Percentiles rank a stretch among this genome's conserved stretches.
These are phyloP conservation scores for Xerocomus tenax DNA, from an alignment of 1,284 basidiomycete genomes.

Conservation along the genomic window DNA sequence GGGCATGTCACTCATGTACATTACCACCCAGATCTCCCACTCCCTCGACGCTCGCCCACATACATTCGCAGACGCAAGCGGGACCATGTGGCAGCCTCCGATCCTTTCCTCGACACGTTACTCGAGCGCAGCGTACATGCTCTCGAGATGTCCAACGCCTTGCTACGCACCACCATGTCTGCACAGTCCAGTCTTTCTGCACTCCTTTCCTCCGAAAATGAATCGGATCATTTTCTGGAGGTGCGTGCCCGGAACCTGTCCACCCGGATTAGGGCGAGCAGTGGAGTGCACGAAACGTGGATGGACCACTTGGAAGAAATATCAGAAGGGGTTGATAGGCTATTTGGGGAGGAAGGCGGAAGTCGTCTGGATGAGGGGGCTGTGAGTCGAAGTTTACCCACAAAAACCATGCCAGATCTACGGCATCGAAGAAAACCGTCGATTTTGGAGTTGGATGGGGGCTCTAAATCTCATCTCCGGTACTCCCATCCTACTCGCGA, in stretches of 20 bases:
- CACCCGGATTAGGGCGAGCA: constrained; percentile 40
- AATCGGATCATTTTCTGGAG: constrained; percentile 38
- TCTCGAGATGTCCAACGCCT: constrained; percentile 70
- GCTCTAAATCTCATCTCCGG: constrained; percentile 36
- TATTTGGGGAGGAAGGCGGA: constrained; percentile 34
- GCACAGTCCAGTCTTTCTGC: constrained; percentile 55
- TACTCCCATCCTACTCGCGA: constrained; percentile 45
- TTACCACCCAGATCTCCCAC: constrained; percentile 20
- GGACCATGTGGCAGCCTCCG: constrained; percentile 16
- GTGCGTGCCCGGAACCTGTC: constrained; percentile 43
- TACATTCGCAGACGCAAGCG: constrained; percentile 23
- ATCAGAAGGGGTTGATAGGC: constrained; percentile 48
- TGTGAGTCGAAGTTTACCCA: constrained; percentile 49
- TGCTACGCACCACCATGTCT: constrained; percentile 64
- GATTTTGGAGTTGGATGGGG: constrained; percentile 35
- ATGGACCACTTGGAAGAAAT: constrained; percentile 62
- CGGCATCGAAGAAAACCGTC: constrained; percentile 42
- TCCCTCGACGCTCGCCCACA: constrained; percentile 10
- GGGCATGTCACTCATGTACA: constrained; percentile 26
- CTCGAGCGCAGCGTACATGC: constrained; percentile 73
- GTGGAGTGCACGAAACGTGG: constrained; percentile 46
- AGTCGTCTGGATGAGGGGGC: constrained; percentile 23
- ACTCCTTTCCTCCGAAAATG: constrained; percentile 34
- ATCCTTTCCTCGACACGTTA: constrained; percentile 60
- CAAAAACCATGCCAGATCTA: constrained; percentile 26